A percentile compares a stretch with the other conserved stretches of the same genome.
phyloP scores from a whole-genome alignment of 1,284 basidiomycete species.

The Cutaneotrichosporon sp. region DNA sequence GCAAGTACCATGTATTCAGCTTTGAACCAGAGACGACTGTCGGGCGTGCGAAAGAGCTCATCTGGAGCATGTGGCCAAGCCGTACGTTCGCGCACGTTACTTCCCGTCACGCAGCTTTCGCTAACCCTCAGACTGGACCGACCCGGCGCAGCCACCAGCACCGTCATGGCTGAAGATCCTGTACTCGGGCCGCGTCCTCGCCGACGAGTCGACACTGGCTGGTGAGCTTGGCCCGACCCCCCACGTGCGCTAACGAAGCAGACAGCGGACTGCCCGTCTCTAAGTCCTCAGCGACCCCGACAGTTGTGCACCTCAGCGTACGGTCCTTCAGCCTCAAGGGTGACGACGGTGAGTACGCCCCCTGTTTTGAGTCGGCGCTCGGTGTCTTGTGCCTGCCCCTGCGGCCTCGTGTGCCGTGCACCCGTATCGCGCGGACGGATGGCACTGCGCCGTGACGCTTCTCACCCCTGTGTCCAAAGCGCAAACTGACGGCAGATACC shows the following conservation, averaged over 20 bases:
- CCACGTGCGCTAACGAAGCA: constrained; percentile 9
- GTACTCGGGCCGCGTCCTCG: constrained; percentile 73
- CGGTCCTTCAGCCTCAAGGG: constrained; percentile 54
- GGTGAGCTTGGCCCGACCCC: constrained; percentile 52
- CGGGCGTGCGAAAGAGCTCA: constrained; percentile 68
- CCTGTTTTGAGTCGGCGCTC: no score
- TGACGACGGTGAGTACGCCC: constrained; percentile 32
- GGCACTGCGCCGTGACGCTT: not conserved
- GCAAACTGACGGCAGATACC: constrained; percentile 6
- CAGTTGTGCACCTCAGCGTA: constrained; percentile 74
- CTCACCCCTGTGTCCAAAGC: not conserved
- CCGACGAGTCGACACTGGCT: constrained; percentile 70
- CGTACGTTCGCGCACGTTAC: constrained; percentile 51
- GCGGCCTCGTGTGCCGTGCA: no score
- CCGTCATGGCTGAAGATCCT: constrained; percentile 71
- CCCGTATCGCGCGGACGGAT: no score
- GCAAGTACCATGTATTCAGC: constrained; percentile 63
- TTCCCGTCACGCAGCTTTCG: not conserved
- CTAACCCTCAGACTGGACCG: constrained; percentile 62
- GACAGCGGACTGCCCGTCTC: constrained; percentile 39
- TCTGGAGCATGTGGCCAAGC: constrained; percentile 75
- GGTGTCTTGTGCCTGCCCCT: not conserved
- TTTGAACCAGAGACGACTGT: constrained; percentile 74
- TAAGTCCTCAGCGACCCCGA: constrained; percentile 50
- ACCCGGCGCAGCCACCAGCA: constrained; percentile 61